Base-by-base conservation (phyloP, 208 protist species). In the Herpetomonas muscarum region DNA sequence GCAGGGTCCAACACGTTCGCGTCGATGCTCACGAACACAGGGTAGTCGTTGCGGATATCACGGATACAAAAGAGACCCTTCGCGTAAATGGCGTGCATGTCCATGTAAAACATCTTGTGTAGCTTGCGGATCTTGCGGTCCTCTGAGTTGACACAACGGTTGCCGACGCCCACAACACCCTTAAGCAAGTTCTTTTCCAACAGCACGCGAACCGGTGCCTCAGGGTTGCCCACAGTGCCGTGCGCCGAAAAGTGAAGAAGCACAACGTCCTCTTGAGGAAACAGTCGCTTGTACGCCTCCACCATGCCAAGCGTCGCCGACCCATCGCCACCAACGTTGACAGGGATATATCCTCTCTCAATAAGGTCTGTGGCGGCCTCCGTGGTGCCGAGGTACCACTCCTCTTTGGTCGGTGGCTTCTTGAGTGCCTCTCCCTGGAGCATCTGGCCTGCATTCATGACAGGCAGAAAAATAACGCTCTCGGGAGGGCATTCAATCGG, bases 11-110 rank as follows among this genome's bases (percentile, higher is more conserved):
- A 53, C 0, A 88, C 80, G 52, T 79, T 74, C 13, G 76, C 75
- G 59, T 93, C 70, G 59, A 93, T 81, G 61, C 76, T 86, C 45
- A 93, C 70, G 56, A 90, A 90, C 15, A 93, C 81, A 5, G 81
- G 81, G 51, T 81, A 93, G 65, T 90, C 82, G 62, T 93, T 93
- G 30, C 83, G 64, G 47, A 93, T 88, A 59, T 93, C 86, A 15
- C 82, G 76, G 55, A 93, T 85, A 67, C 82, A 89, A 55, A 90
- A 90, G 2, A 89, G 49, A 0, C 83, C 83, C 41, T 93, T 93
- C 1, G 80, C 70, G 53, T 84, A 93, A 52, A 93, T 88, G n/a
- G 80, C 86, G 31, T 88, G 80, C 64, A 90, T 82, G 54, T 93
- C 86, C 83, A 90, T 90, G 66, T 93, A 93, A 58, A 90, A 76